Evolutionary conservation across 345 rosid species (phyloP).

Genomic region (Psidium guajava): DNA sequence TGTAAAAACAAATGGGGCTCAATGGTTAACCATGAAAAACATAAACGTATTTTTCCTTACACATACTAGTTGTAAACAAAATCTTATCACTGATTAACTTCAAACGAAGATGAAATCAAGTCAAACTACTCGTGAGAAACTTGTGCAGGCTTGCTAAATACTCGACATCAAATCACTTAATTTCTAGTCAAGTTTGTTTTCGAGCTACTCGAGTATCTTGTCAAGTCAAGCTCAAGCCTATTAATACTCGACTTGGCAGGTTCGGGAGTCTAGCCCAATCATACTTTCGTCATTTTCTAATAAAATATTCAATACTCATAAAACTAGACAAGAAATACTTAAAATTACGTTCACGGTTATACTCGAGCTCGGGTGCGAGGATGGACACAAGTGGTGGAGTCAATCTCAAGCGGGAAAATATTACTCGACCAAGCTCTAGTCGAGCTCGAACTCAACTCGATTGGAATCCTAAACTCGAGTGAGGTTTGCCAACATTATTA

Average conservation of each 20-base stretch:
- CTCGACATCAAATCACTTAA: background rate
- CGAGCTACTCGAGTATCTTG: background rate
- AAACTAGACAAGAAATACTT: background rate
- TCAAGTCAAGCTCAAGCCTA: background rate
- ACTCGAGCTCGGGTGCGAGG: background rate
- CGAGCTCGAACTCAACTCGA: background rate
- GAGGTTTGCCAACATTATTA: background rate
- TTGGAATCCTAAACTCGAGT: background rate
- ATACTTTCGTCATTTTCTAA: background rate
- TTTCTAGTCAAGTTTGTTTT: background rate
- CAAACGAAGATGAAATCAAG: background rate
- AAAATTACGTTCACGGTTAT: no score
- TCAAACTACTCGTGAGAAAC: background rate
- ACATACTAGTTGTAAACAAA: background rate
- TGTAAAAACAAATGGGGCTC: background rate
- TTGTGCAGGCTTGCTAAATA: background rate
- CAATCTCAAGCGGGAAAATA: background rate
- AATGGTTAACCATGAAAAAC: background rate
- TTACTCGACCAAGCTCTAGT: background rate
- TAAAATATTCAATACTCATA: no score
- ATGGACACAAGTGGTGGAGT: background rate
- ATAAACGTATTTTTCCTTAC: background rate
- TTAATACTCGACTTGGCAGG: background rate
- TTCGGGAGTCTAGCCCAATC: background rate
- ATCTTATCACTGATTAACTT: fast-evolving